Base-by-base conservation (phyloP, 306 rosid genomes). In the Medicago arabica region DNA sequence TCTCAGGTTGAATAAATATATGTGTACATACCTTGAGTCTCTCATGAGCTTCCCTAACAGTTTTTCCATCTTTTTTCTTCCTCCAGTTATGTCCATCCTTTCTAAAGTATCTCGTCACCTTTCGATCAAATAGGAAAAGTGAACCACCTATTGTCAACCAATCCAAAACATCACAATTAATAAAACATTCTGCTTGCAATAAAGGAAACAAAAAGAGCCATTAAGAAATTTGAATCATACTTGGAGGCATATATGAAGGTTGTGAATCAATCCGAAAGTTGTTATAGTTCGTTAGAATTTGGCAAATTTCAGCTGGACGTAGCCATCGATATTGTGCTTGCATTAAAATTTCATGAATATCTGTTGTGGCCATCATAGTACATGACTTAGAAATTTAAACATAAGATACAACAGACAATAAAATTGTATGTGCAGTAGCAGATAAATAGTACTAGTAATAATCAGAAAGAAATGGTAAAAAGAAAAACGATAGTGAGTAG, bases 21-120 rank as follows among this genome's bases (percentile, higher is more conserved):
- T 14, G 60, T 71, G 78, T 58, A 47, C 69, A 83, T 77, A 93
- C 97, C 98, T 93, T 93, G 28, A 91, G 96, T 74, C 89, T 88
- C 81, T 93, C 98, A 64, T 93, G 98, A 72, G 97, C 98, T 85
- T 93, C 98, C 88, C 87, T 89, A 44, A 93, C 87, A 8, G 93
- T 88, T 83, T 93, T 93, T 55, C 96, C 98, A 85, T 91, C 96
- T 76, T 89, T 93, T 84, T 93, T 93, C 96, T 91, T 93, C 85
- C 96, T 89, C 98, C 97, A 93, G 67, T 85, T 91, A 83, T 93
- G 97, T 18, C 97, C 97, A 84, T 93, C 97, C 49, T 91, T 93
- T 81, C 98, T 87, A 69, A 93, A 93, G 89, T 91, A 87, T 83
- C 98, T 86, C 74, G 87, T 88, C 74, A 88, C 94, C 83, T 91